Evolutionary conservation across 1,139 yeast genomes (phyloP).

Genomic region (Yamadazyma songkhlaensis): DNA sequence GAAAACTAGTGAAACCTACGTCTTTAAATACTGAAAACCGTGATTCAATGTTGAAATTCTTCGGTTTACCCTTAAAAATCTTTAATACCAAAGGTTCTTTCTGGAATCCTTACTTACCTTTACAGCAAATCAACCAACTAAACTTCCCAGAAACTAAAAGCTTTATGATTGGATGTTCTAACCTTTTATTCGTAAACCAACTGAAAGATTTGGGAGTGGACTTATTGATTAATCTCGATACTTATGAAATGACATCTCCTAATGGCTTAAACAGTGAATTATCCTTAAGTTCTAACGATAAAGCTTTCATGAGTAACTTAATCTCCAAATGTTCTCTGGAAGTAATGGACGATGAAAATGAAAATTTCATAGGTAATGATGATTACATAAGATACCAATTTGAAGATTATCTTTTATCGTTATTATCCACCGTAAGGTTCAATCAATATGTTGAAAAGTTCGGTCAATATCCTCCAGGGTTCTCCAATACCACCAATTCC

Average conservation of each 20-base stretch:
- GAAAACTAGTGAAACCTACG: constrained; percentile 55
- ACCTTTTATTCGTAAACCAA: constrained; percentile 71
- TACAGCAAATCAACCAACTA: constrained; percentile 83
- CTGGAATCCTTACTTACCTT: constrained; percentile 88
- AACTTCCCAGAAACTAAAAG: constrained; percentile 54
- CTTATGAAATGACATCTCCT: constrained; percentile 43
- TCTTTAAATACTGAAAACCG: constrained; percentile 78
- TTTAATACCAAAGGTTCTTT: constrained; percentile 82
- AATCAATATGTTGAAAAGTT: constrained; percentile 53
- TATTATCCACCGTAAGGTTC: constrained; percentile 71
- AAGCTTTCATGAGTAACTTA: constrained; percentile 61
- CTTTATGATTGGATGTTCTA: constrained; percentile 86
- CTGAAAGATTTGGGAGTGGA: constrained; percentile 53
- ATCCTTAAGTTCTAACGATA: constrained; percentile 62
- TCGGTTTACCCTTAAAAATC: constrained; percentile 84
- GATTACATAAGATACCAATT: constrained; percentile 85
- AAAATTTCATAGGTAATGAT: constrained; percentile 64
- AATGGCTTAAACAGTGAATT: constrained; percentile 36
- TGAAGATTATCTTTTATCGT: constrained; percentile 82
- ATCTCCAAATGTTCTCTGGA: constrained; percentile 14
- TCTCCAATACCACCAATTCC: constrained; percentile 11
- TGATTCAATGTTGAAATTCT: constrained; percentile 68
- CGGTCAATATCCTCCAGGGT: constrained; percentile 44
- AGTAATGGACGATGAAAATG: constrained; percentile 16
- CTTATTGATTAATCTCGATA: constrained; percentile 38